These are phyloP conservation scores for Phytomonas sp. DNA, from an alignment of 208 protist species.

Conservation along the genomic window DNA sequence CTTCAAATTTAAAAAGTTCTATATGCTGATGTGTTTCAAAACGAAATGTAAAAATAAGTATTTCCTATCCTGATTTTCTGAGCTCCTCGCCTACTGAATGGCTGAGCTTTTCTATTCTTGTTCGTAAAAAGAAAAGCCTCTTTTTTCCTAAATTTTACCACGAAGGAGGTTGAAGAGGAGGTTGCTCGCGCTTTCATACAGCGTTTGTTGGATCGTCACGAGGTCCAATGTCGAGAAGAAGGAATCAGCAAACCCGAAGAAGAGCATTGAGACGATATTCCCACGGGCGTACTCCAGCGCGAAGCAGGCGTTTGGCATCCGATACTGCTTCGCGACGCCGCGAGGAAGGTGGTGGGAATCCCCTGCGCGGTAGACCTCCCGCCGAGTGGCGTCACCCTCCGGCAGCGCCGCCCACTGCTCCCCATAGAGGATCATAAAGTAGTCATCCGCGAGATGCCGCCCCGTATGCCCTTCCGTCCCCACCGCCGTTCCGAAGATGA, in stretches of 20 bases:
- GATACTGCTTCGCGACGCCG: conserved; percentile 75
- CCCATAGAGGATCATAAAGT: conserved; percentile 87
- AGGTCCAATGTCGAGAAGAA: conserved; percentile 80
- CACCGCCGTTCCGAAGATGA: conserved; percentile 86
- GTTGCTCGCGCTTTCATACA: conserved; percentile 48
- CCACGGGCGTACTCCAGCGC: conserved; percentile 90
- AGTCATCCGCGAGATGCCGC: conserved; percentile 78
- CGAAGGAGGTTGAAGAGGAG: conserved; percentile 61
- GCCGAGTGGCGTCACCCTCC: conserved; percentile 8
- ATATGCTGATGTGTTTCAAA: not conserved
- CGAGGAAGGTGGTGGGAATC: conserved; percentile 71
- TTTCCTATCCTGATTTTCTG: too few species aligned
- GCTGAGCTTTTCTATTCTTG: not conserved
- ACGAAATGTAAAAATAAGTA: not conserved
- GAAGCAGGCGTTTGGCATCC: conserved; percentile 87
- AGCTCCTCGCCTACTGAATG: not conserved
- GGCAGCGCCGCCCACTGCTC: conserved; percentile 81
- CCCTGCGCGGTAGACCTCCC: conserved; percentile 62
- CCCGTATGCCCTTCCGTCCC: conserved; percentile 89
- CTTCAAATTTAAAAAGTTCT: not conserved
- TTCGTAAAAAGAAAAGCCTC: not conserved
- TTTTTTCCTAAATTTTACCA: conserved; percentile 60
- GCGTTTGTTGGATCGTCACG: conserved; percentile 52
- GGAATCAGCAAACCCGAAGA: conserved; percentile 86
- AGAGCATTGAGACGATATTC: conserved; percentile 87